These are phyloP conservation scores for Fusarium armeniacum DNA, from an alignment of 2,329 filamentous ascomycete genomes.

Conservation along the genomic window DNA sequence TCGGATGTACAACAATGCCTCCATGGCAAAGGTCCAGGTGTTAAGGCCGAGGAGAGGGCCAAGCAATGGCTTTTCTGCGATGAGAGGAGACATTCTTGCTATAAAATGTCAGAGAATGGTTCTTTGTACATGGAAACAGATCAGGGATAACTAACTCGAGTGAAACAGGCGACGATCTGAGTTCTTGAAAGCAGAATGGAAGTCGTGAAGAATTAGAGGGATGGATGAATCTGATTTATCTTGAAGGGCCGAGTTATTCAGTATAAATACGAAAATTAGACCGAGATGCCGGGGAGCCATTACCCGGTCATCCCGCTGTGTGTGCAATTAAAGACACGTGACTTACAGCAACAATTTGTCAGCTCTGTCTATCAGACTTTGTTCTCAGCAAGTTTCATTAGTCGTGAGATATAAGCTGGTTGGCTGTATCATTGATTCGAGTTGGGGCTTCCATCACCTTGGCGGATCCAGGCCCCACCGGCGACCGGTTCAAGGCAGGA, in stretches of 20 bases:
- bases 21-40: background rate
- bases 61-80: background rate
- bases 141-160: background rate
- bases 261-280: background rate
- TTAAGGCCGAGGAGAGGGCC: background rate
- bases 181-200: accelerated
- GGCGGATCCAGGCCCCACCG: background rate
- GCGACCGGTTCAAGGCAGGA: background rate
- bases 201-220: accelerated
- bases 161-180: accelerated
- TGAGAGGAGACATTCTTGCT: background rate
- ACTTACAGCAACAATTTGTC: background rate
- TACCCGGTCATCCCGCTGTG: no score
- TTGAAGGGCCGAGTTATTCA: accelerated
- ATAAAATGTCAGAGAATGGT: background rate
- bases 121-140: accelerated
- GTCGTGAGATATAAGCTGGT: background rate
- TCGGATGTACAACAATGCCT: background rate
- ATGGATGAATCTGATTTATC: accelerated
- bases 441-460: no score
- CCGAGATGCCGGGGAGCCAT: background rate
- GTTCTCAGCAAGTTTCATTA: no score
- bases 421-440: background rate
- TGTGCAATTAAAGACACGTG: no score
- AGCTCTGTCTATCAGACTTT: background rate